Evolutionary conservation across 164 flowering plant genomes (phyloP).

Genomic region (Berberis vulgaris): DNA sequence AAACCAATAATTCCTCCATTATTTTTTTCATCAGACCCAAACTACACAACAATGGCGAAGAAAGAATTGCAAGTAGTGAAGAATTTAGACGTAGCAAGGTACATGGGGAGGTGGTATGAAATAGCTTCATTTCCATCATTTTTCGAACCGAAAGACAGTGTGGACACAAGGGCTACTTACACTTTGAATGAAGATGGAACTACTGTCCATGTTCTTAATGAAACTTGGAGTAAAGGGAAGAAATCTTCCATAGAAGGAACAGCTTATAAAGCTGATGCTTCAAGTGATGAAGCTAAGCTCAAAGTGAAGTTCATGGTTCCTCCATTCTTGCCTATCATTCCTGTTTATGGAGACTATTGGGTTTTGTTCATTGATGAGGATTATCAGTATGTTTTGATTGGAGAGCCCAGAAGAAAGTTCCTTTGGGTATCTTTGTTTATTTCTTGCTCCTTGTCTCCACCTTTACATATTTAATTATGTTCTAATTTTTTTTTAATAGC

Average conservation of each 20-base stretch:
- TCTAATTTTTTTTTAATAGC: background rate
- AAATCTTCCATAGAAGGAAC: constrained; percentile 67
- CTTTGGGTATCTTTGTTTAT: constrained; percentile 64
- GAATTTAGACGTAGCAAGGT: constrained; percentile 54
- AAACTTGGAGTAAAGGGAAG: constrained; percentile 74
- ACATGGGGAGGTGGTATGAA: constrained; percentile 97
- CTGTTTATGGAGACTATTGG: constrained; percentile 90
- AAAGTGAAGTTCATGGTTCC: constrained; percentile 92
- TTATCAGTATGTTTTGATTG: constrained; percentile 74
- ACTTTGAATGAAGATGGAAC: constrained; percentile 65
- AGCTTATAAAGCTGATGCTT: constrained; percentile 78
- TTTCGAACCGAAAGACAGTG: constrained; percentile 64
- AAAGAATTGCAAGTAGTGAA: constrained; percentile 74
- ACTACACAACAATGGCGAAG: constrained; percentile 23
- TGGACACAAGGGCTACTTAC: constrained; percentile 84
- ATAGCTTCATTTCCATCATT: constrained; percentile 84
- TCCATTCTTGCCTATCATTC: constrained; percentile 81
- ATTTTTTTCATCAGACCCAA: background rate
- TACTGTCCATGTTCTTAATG: constrained; percentile 73
- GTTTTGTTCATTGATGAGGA: constrained; percentile 68
- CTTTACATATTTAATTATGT: background rate
- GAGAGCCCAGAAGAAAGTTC: constrained; percentile 54
- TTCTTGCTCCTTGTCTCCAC: background rate
- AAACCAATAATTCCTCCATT: constrained; percentile 10
- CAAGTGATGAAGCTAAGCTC: constrained; percentile 82